Evolutionary conservation across 352 stramenopile genomes (phyloP).

Genomic region (Phytophthora citricola): DNA sequence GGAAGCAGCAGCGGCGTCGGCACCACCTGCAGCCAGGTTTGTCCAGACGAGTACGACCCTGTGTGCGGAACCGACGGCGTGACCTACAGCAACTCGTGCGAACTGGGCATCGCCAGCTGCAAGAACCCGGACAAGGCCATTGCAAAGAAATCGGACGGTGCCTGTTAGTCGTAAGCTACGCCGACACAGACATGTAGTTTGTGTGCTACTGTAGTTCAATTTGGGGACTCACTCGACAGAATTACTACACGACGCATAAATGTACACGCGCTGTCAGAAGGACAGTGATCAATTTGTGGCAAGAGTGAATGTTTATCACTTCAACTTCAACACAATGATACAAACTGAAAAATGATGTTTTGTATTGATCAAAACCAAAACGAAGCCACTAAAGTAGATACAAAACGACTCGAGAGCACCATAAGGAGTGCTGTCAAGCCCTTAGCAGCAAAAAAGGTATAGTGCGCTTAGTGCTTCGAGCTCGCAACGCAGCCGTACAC

Average conservation of each 20-base stretch:
- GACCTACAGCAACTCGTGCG: constrained; percentile 21
- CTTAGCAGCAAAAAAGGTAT: constrained; percentile 4
- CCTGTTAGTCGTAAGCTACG: background rate
- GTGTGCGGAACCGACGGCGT: constrained; percentile 19
- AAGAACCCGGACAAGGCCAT: constrained; percentile 4
- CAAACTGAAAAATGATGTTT: constrained; percentile 15
- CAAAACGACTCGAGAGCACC: constrained; percentile 12
- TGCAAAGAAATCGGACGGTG: constrained; percentile 2
- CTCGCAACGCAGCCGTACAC: constrained; percentile 40
- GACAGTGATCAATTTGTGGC: too few species aligned
- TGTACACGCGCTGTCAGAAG: too few species aligned
- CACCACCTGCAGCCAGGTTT: constrained; percentile 4
- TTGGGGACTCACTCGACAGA: too few species aligned
- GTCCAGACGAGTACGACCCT: constrained; percentile 10
- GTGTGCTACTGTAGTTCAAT: too few species aligned
- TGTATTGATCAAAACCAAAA: constrained; percentile 23
- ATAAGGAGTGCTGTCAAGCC: constrained; percentile 5
- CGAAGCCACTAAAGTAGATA: constrained; percentile 3
- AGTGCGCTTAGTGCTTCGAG: constrained; percentile 9
- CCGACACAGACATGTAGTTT: too few species aligned
- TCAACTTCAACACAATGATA: background rate
- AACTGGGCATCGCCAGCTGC: constrained; percentile 7
- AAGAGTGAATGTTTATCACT: too few species aligned
- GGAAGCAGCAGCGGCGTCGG: too few species aligned
- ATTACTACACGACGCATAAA: too few species aligned